A percentile compares a stretch with the other conserved stretches of the same genome.
These are phyloP conservation scores for Exophiala mesophila DNA, from an alignment of 2,329 filamentous ascomycete genomes.

Conservation along the genomic window DNA sequence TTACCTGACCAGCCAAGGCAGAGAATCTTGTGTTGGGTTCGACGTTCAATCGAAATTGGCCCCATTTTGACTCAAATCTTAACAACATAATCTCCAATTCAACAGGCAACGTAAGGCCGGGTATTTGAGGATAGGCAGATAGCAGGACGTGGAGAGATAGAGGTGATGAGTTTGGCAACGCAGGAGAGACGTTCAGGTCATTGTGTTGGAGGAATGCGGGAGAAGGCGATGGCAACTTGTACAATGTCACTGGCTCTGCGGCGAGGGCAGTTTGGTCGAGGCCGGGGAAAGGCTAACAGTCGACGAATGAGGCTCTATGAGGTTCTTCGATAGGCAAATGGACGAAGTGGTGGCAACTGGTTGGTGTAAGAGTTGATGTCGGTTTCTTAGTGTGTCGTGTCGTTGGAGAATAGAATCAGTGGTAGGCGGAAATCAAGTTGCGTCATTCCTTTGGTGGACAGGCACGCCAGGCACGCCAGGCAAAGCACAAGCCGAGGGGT, in stretches of 20 bases:
- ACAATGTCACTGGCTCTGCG: too few species aligned
- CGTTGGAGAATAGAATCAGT: neutral
- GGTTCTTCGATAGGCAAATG: neutral
- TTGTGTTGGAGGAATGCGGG: neutral
- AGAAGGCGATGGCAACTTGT: too few species aligned
- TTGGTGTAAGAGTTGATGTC: too few species aligned
- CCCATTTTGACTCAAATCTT: conserved; percentile 83
- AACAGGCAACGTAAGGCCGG: neutral
- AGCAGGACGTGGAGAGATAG: neutral
- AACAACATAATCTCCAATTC: conserved; percentile 62
- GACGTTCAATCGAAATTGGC: conserved; percentile 80
- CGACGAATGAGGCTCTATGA: neutral
- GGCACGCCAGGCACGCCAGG: neutral
- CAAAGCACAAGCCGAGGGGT: too few species aligned
- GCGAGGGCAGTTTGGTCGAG: neutral
- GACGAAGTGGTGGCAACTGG: too few species aligned
- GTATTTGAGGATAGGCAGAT: neutral
- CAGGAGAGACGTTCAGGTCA: neutral
- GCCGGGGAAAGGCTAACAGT: neutral
- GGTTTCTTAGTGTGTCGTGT: neutral
- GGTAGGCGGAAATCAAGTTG: neutral
- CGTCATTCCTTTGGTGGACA: neutral
- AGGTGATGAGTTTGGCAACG: neutral
- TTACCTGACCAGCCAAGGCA: conserved; percentile 47
- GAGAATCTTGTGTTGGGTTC: conserved; percentile 69